phyloP scores from a whole-genome alignment of 192 early-diverging fungal genomes.

The Coemansia guatemalensis region DNA sequence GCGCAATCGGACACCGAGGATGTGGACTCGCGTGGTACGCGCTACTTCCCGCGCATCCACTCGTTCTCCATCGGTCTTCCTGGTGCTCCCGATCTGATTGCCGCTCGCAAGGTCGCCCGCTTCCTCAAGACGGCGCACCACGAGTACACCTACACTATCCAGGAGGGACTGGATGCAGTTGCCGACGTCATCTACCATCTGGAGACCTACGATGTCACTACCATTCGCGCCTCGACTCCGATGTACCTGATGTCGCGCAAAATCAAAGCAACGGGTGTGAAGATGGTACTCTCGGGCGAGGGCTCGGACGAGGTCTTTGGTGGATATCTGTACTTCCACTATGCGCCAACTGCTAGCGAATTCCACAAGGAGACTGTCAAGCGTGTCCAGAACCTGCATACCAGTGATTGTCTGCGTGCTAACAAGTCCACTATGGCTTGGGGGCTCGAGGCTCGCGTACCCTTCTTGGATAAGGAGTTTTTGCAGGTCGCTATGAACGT shows the following conservation, averaged over 20 bases:
- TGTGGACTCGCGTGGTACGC: slow-evolving; percentile 61
- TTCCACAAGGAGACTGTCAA: slow-evolving; percentile 90
- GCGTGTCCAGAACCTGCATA: slow-evolving; percentile 97
- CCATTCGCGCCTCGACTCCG: slow-evolving; percentile 96
- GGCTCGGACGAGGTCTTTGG: slow-evolving; percentile 97
- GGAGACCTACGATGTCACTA: slow-evolving; percentile 99
- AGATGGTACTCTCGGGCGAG: slow-evolving; percentile 98
- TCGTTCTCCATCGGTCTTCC: slow-evolving; percentile 97
- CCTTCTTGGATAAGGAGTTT: slow-evolving; percentile 94
- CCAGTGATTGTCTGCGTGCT: slow-evolving; percentile 93
- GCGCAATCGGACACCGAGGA: slow-evolving; percentile 57
- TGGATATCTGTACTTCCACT: slow-evolving; percentile 98
- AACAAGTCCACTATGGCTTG: slow-evolving; percentile 99
- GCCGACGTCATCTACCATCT: slow-evolving; percentile 95
- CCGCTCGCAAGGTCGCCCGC: slow-evolving; percentile 86
- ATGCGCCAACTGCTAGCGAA: slow-evolving; percentile 74
- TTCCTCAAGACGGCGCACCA: slow-evolving; percentile 93
- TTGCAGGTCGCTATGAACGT: slow-evolving; percentile 91
- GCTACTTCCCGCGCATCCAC: slow-evolving; percentile 88
- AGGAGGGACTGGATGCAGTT: slow-evolving; percentile 95
- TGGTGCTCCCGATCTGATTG: slow-evolving; percentile 89
- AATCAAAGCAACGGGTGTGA: slow-evolving; percentile 98
- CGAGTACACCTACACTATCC: slow-evolving; percentile 93
- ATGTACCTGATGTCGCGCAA: slow-evolving; percentile 98
- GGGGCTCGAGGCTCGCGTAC: slow-evolving; percentile 98